Conservation (phyloP, 2,329 filamentous ascomycete genomes). For the Aspergillus piperis region DNA sequence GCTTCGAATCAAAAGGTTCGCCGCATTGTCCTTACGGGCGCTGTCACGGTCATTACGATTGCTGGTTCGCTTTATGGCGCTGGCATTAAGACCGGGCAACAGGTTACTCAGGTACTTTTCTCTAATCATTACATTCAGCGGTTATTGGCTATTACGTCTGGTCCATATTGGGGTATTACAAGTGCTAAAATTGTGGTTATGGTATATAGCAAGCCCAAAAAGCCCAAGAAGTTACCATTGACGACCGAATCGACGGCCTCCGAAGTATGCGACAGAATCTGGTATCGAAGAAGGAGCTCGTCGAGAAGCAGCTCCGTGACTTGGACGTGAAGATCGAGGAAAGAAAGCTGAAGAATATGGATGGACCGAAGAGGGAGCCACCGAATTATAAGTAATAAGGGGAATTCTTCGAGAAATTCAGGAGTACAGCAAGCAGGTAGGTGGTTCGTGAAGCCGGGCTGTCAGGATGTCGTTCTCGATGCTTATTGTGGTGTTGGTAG, state of each 20-base stretch:
- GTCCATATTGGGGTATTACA: too few relatives aligned
- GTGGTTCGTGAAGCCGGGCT: too few relatives aligned
- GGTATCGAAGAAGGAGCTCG: conserved; percentile 51
- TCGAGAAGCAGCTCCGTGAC: conserved; percentile 60
- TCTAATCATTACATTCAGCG: too few relatives aligned
- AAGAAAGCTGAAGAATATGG: conserved; percentile 40
- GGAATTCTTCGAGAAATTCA: background rate
- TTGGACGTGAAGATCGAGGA: conserved; percentile 46
- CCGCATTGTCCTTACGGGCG: conserved; percentile 56
- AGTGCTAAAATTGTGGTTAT: background rate
- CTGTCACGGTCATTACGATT: conserved; percentile 58
- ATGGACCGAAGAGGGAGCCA: conserved; percentile 30
- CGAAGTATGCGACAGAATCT: conserved; percentile 54
- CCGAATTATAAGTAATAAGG: conserved; percentile 16
- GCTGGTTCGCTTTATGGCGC: conserved; percentile 63
- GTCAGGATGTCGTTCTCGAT: too few relatives aligned
- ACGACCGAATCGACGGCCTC: conserved; percentile 58
- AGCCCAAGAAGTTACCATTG: conserved; percentile 51
- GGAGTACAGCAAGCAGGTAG: too few relatives aligned
- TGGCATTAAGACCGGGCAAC: conserved; percentile 56
- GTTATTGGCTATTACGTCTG: too few relatives aligned
- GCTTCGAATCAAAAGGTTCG: conserved; percentile 43
- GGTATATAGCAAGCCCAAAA: conserved; percentile 46
- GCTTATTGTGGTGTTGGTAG: too few relatives aligned
- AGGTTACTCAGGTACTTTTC: conserved; percentile 52